Conservation (phyloP, 2,329 filamentous ascomycete species). For the Diplodia scrobiculata region DNA sequence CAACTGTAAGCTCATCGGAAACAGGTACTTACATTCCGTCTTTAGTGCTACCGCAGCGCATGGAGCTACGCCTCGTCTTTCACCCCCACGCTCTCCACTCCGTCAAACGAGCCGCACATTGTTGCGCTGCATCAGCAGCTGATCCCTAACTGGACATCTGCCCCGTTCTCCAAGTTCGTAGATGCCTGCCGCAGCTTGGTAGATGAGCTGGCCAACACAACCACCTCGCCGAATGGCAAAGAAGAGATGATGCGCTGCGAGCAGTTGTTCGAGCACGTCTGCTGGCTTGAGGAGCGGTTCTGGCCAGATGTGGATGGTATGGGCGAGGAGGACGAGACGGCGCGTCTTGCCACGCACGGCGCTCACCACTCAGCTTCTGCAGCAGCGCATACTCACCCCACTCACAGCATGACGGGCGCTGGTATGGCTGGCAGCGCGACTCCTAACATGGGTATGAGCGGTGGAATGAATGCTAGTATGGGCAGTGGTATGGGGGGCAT, state of each 20-base stretch:
- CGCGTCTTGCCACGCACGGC: constrained; percentile 13
- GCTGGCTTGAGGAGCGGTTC: constrained; percentile 53
- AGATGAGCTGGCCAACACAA: constrained; percentile 54
- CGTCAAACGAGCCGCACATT: constrained; percentile 49
- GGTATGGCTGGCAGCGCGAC: constrained; percentile 15
- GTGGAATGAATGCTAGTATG: constrained; percentile 31
- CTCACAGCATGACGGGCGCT: constrained; percentile 9
- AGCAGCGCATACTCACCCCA: constrained; percentile 22
- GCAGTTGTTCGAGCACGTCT: constrained; percentile 52
- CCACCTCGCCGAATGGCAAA: constrained; percentile 51
- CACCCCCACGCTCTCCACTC: constrained; percentile 43
- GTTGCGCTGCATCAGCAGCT: constrained; percentile 54
- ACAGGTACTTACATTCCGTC: background rate
- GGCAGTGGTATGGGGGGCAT: constrained; percentile 29
- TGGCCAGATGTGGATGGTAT: constrained; percentile 56
- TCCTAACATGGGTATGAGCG: constrained; percentile 30
- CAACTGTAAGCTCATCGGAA: background rate
- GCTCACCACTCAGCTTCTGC: constrained; percentile 22
- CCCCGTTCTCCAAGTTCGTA: constrained; percentile 54
- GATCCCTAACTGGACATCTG: constrained; percentile 56
- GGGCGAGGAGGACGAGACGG: constrained; percentile 49
- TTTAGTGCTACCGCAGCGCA: constrained; percentile 51
- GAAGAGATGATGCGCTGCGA: constrained; percentile 53
- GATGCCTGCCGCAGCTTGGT: constrained; percentile 53
- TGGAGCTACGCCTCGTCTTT: constrained; percentile 54